Percentiles rank a stretch among this genome's conserved stretches.
Conservation (phyloP, 2,329 filamentous ascomycete genomes). For the Decorospora gaudefroyi region DNA sequence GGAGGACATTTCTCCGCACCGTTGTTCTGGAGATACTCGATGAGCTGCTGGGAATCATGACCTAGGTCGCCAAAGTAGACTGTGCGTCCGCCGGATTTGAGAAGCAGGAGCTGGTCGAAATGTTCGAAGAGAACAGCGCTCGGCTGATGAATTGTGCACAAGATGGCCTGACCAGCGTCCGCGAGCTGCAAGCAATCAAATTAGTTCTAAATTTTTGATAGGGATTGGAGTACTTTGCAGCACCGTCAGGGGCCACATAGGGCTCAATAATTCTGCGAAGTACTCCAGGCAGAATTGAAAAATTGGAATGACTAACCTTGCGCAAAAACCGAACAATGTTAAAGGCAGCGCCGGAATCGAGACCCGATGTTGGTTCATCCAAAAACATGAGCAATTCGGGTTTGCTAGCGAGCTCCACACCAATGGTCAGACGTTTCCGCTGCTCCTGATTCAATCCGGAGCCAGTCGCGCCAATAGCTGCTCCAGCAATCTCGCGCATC, state of each 20-base stretch:
- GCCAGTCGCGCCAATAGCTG: slow-evolving; percentile 63
- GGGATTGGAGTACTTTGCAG: neutral
- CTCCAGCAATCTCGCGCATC: slow-evolving; percentile 67
- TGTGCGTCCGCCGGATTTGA: slow-evolving; percentile 67
- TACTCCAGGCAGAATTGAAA: neutral
- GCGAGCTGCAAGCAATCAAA: slow-evolving; percentile 51
- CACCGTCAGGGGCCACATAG: neutral
- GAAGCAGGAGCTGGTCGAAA: slow-evolving; percentile 67
- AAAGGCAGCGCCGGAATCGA: slow-evolving; percentile 71
- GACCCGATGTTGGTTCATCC: slow-evolving; percentile 75
- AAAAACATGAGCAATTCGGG: slow-evolving; percentile 75
- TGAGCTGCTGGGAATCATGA: slow-evolving; percentile 48
- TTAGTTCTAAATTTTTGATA: neutral
- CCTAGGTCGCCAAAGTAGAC: slow-evolving; percentile 67
- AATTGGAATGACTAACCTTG: slow-evolving; percentile 45
- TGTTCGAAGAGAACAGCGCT: slow-evolving; percentile 68
- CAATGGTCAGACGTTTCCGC: slow-evolving; percentile 68
- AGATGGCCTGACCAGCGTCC: slow-evolving; percentile 67
- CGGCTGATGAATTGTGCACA: slow-evolving; percentile 73
- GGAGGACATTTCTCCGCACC: slow-evolving; percentile 58
- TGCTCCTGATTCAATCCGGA: slow-evolving; percentile 62
- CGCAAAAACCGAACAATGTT: slow-evolving; percentile 68
- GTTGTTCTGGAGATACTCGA: slow-evolving; percentile 59
- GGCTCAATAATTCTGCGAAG: neutral
- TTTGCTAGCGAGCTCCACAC: slow-evolving; percentile 64